phyloP scores from a whole-genome alignment of 768 basidiomycete species.

The Amanita pallidorosea region DNA sequence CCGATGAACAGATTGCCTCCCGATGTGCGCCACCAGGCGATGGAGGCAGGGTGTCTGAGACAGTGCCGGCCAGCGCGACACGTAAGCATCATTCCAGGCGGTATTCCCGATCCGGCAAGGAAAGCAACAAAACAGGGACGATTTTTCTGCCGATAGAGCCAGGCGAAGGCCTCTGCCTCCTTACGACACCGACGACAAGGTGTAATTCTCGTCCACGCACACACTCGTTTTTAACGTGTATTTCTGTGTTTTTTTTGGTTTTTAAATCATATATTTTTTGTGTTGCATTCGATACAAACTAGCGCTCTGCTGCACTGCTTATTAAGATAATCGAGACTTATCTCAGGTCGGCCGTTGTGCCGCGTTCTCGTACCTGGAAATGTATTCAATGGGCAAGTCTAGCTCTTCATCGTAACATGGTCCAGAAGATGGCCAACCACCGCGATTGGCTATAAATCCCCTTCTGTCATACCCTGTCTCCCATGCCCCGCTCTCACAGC shows the following conservation, averaged over 20 bases:
- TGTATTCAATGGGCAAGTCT: too few relatives aligned
- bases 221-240: neutral
- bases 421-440: too few relatives aligned
- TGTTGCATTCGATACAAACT: too few relatives aligned
- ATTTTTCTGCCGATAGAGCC: constrained; percentile 34
- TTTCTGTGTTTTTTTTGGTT: too few relatives aligned
- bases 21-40: constrained; percentile 40
- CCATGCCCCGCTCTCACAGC: constrained; percentile 36
- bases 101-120: constrained; percentile 11
- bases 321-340: too few relatives aligned
- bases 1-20: constrained; percentile 42
- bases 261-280: too few relatives aligned
- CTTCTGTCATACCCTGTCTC: neutral
- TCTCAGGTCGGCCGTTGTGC: too few relatives aligned
- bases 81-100: constrained; percentile 13
- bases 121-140: constrained; percentile 20
- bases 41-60: constrained; percentile 49
- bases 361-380: too few relatives aligned
- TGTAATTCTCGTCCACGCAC: neutral
- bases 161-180: constrained; percentile 34
- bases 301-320: too few relatives aligned
- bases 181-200: constrained; percentile 7
- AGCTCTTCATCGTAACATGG: too few relatives aligned
- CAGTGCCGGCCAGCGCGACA: constrained; percentile 13
- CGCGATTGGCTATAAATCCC: neutral